Conservation (phyloP, 371 early-diverging fungal genomes). For the Chytridium lagenaria region DNA sequence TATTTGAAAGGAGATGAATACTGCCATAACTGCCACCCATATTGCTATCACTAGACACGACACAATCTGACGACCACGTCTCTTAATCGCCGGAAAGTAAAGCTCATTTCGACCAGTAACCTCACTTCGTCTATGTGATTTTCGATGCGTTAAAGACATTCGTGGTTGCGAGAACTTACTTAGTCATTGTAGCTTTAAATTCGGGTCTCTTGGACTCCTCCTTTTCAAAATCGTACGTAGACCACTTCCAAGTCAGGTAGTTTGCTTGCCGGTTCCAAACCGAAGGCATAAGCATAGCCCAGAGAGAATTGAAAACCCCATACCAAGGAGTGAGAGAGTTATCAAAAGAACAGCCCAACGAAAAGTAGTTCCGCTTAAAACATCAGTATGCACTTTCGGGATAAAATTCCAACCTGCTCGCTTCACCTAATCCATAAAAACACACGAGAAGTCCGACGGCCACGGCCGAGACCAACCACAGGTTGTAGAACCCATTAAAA, state of each 20-base stretch:
- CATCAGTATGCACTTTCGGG: background rate
- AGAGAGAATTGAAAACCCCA: constrained; percentile 61
- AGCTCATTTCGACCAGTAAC: constrained; percentile 59
- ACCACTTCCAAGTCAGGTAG: constrained; percentile 61
- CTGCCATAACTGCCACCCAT: constrained; percentile 27
- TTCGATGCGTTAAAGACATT: constrained; percentile 31
- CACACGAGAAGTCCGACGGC: constrained; percentile 53
- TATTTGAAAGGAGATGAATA: constrained; percentile 31
- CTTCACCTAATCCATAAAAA: constrained; percentile 49
- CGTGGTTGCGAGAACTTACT: constrained; percentile 28
- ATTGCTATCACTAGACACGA: constrained; percentile 20
- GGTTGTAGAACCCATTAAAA: constrained; percentile 57
- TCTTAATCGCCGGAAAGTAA: constrained; percentile 47
- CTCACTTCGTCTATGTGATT: constrained; percentile 41
- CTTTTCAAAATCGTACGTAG: constrained; percentile 57
- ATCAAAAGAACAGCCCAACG: constrained; percentile 52
- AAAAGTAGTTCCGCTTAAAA: constrained; percentile 9
- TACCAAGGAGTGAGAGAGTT: constrained; percentile 60
- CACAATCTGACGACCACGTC: constrained; percentile 20
- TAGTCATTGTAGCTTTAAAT: constrained; percentile 43
- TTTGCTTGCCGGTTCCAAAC: constrained; percentile 65
- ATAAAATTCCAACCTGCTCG: constrained; percentile 7
- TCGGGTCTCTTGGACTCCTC: constrained; percentile 61
- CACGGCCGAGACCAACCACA: constrained; percentile 52
- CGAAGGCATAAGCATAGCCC: constrained; percentile 60